Evolutionary conservation across 208 protist genomes (phyloP).

Genomic region (Trypanosoma lewisi): DNA sequence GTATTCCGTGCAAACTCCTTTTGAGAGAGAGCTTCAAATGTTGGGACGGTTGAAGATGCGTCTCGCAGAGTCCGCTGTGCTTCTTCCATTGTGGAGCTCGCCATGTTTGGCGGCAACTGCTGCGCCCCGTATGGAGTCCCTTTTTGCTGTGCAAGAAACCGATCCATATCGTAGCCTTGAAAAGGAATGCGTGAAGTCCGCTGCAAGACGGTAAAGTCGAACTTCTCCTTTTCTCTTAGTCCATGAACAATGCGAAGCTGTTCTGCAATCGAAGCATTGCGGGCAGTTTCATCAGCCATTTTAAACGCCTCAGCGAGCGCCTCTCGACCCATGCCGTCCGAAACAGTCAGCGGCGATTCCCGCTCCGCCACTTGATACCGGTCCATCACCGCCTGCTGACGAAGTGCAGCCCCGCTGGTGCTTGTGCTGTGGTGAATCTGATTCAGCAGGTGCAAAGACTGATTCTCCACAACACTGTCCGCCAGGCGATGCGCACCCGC

Average conservation of each 20-base stretch:
- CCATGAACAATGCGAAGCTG: conserved; percentile 70
- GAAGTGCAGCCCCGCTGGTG: conserved; percentile 38
- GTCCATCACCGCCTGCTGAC: conserved; percentile 50
- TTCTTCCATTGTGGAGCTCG: conserved; percentile 71
- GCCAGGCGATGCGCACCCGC: conserved; percentile 35
- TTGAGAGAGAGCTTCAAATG: conserved; percentile 41
- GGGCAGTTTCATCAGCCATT: conserved; percentile 1
- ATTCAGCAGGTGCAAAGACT: conserved; percentile 31
- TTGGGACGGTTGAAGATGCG: conserved; percentile 17
- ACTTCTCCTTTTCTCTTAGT: conserved; percentile 77
- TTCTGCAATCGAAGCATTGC: conserved; percentile 59
- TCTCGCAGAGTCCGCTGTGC: conserved; percentile 59
- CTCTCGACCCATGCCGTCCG: conserved; percentile 28
- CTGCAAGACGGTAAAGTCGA: conserved; percentile 79
- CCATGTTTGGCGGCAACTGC: conserved; percentile 53
- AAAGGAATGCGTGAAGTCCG: conserved; percentile 61
- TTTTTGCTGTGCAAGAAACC: conserved; percentile 64
- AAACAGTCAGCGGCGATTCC: conserved; percentile 9
- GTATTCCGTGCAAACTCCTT: conserved; percentile 68
- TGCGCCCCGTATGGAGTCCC: conserved; percentile 70
- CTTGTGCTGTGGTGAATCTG: conserved; percentile 57
- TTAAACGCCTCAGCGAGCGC: conserved; percentile 19
- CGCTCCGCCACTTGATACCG: conserved; percentile 37
- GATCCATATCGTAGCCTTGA: conserved; percentile 85
- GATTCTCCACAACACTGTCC: conserved; percentile 30